phyloP scores from a whole-genome alignment of 352 stramenopile genomes.

The Phytophthora lateralis region DNA sequence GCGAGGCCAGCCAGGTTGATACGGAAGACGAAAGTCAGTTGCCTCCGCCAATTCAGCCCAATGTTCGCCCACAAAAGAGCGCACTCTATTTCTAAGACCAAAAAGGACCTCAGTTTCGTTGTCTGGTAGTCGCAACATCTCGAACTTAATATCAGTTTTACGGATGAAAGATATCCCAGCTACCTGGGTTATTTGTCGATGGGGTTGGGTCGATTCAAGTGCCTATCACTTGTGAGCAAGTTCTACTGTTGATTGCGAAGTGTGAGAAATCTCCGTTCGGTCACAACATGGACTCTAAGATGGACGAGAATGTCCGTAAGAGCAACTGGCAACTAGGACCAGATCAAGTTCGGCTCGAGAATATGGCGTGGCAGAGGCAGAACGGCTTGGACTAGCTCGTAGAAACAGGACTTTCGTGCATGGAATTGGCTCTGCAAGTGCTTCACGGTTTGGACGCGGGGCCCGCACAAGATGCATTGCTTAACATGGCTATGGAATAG shows the following conservation, averaged over 20 bases:
- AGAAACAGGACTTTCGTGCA: no score
- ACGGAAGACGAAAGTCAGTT: conserved; percentile 8
- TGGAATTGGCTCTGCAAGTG: conserved; percentile 7
- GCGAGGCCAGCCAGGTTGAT: background rate
- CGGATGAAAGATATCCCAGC: no score
- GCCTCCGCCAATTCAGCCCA: conserved; percentile 22
- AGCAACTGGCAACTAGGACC: conserved; percentile 29
- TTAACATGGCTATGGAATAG: conserved; percentile 3
- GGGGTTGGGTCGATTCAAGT: conserved; percentile 23
- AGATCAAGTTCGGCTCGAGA: conserved; percentile 14
- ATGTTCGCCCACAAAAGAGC: conserved; percentile 14
- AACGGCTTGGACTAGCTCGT: no score
- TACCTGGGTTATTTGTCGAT: conserved; percentile 20
- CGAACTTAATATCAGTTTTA: no score
- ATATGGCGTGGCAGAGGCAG: no score
- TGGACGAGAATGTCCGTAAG: conserved; percentile 28
- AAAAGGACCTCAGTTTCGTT: background rate
- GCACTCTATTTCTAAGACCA: conserved; percentile 21
- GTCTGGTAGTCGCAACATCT: no score
- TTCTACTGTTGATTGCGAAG: conserved; percentile 13
- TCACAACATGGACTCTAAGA: conserved; percentile 23
- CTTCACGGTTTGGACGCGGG: conserved; percentile 1
- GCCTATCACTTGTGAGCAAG: conserved; percentile 10
- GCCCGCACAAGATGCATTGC: background rate
- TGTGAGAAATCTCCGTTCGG: conserved; percentile 38